These are phyloP conservation scores for Thermothielavioides terrestris DNA, from an alignment of 495 filamentous ascomycete genomes.

Conservation along the genomic window DNA sequence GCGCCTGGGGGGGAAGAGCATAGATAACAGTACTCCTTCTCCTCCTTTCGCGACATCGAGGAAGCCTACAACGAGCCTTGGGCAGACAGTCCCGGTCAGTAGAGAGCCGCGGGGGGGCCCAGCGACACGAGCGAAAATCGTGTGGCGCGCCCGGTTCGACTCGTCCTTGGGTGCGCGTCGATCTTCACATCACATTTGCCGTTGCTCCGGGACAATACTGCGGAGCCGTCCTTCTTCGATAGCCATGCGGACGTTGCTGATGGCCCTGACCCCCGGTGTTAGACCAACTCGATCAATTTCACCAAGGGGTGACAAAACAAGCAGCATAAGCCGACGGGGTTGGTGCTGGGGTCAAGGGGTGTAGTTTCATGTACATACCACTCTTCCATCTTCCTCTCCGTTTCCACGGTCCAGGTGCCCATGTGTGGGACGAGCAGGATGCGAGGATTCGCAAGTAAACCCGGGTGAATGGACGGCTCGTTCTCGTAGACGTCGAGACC, in stretches of 20 bases:
- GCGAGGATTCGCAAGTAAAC: conserved; percentile 57
- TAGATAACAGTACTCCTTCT: too few species aligned
- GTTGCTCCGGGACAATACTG: conserved; percentile 66
- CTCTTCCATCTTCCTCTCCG: conserved; percentile 70
- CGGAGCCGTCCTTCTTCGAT: conserved; percentile 55
- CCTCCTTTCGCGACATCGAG: too few species aligned
- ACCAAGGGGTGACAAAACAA: background rate
- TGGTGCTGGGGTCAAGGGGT: too few species aligned
- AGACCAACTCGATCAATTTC: background rate
- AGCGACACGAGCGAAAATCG: too few species aligned
- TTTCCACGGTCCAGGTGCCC: conserved; percentile 56
- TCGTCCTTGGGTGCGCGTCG: too few species aligned
- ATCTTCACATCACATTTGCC: conserved; percentile 22
- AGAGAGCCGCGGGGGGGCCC: too few species aligned
- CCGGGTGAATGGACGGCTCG: conserved; percentile 63
- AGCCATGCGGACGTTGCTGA: conserved; percentile 58
- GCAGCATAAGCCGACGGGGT: too few species aligned
- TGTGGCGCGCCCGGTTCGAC: too few species aligned
- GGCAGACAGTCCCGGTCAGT: too few species aligned
- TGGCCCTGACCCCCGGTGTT: conserved; percentile 26
- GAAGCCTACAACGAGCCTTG: too few species aligned
- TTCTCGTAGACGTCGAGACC: conserved; percentile 81
- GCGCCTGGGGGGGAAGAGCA: too few species aligned
- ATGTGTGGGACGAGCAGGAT: conserved; percentile 76
- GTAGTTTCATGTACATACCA: conserved; percentile 24